These are phyloP conservation scores for Musa troglodytarum DNA, from an alignment of 176 grass and related monocot species.

Conservation along the genomic window DNA sequence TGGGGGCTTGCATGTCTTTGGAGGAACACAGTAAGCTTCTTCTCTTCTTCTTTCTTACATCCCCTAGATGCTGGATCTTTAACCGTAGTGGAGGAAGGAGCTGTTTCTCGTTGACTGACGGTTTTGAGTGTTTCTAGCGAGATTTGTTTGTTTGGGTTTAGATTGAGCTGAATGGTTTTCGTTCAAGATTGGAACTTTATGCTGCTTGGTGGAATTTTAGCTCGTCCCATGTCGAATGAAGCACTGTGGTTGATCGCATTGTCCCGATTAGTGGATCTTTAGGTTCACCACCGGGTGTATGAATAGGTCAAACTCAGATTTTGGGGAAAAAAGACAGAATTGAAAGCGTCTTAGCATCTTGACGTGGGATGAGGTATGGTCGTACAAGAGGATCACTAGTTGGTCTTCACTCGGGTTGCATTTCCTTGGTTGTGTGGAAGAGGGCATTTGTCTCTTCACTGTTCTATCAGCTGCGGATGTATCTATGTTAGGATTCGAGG, in stretches of 20 bases:
- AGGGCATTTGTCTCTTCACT: background rate
- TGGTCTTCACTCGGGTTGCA: background rate
- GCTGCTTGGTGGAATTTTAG: background rate
- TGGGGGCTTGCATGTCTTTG: slow-evolving; percentile 9
- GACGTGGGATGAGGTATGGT: background rate
- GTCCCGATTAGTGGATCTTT: background rate
- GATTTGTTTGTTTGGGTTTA: background rate
- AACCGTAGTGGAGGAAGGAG: background rate
- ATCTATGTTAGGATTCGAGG: background rate
- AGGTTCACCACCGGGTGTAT: background rate
- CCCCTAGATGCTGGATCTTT: slow-evolving; percentile 1
- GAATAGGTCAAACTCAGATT: no score
- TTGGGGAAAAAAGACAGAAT: no score
- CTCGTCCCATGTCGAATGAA: background rate
- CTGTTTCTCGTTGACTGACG: background rate
- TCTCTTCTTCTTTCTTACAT: background rate
- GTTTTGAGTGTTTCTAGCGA: background rate
- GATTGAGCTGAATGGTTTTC: no score
- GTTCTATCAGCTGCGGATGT: background rate
- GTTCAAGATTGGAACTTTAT: background rate
- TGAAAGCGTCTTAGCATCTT: no score
- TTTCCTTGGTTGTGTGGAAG: background rate
- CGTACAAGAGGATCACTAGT: background rate
- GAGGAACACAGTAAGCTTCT: background rate
- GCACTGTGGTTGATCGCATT: background rate